Evolutionary conservation across 495 filamentous ascomycete species (phyloP).

Genomic region (Hypoxylon subgilvum): DNA sequence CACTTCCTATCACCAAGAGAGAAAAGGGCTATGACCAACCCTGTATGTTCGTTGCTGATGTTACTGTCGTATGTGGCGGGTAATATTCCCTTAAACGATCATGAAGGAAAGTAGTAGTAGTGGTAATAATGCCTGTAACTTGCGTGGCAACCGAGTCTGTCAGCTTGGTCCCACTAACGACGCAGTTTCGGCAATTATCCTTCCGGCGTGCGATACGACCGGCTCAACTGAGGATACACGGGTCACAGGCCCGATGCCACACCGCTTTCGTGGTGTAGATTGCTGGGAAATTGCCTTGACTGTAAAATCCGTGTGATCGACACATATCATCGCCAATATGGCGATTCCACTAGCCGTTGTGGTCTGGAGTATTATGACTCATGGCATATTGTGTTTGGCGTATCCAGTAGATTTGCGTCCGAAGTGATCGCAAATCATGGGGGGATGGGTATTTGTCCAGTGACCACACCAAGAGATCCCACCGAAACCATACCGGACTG

Average conservation of each 20-base stretch:
- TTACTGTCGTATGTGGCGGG: slow-evolving; percentile 11
- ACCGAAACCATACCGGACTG: slow-evolving; percentile 3
- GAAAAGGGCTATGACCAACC: background rate
- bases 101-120: slow-evolving; percentile 1
- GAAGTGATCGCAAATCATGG: slow-evolving; percentile 1
- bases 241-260: too few species aligned
- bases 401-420: slow-evolving; percentile 29
- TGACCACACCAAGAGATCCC: slow-evolving; percentile 24
- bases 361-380: slow-evolving; percentile 18
- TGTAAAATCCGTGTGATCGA: slow-evolving; percentile 5
- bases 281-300: too few species aligned
- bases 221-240: too few species aligned
- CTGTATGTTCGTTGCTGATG: background rate
- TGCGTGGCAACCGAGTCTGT: slow-evolving; percentile 2
- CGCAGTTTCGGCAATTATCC: too few species aligned
- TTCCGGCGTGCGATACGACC: too few species aligned
- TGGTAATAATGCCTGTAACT: too few species aligned
- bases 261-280: too few species aligned
- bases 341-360: slow-evolving; percentile 9
- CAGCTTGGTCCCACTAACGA: too few species aligned
- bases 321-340: slow-evolving; percentile 16
- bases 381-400: slow-evolving; percentile 10
- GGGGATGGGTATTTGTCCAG: slow-evolving; percentile 4
- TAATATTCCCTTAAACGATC: slow-evolving; percentile 8
- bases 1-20: slow-evolving; percentile 5